Conservation (phyloP, 805 yeast genomes). For the Saccharomycopsis vini region DNA sequence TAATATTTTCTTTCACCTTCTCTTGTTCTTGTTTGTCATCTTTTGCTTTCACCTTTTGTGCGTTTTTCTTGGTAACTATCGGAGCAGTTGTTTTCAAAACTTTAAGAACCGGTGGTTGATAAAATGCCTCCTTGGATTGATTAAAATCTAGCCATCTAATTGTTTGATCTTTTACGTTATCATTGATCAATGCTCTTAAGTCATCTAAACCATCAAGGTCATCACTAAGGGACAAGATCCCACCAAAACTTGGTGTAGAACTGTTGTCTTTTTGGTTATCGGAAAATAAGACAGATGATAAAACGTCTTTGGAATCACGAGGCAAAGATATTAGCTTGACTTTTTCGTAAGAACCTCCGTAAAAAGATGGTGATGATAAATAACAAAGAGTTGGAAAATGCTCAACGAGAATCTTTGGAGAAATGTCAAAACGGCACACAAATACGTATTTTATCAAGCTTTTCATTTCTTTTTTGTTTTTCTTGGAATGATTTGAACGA, state of each 20-base stretch:
- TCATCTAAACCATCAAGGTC: background rate
- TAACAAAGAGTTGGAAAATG: conserved; percentile 17
- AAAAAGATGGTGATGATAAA: conserved; percentile 6
- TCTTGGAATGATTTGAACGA: background rate
- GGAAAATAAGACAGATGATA: too few species aligned
- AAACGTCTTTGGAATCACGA: background rate
- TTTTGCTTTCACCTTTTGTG: background rate
- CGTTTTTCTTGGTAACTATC: background rate
- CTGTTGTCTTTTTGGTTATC: background rate
- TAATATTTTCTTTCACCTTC: too few species aligned
- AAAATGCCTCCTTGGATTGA: background rate
- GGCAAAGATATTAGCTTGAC: conserved; percentile 3
- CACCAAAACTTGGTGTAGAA: background rate
- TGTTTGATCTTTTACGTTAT: background rate
- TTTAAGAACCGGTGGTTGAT: background rate
- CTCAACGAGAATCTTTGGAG: conserved; percentile 10
- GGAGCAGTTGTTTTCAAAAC: conserved; percentile 3
- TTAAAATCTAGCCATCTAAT: conserved; percentile 4
- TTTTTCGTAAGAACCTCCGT: background rate
- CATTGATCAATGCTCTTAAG: background rate
- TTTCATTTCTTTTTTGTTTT: background rate
- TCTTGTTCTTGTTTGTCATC: too few species aligned
- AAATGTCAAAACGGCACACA: conserved; percentile 15
- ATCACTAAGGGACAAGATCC: background rate
- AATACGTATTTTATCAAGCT: conserved; percentile 4